These are phyloP conservation scores for Serendipita vermifera DNA, from an alignment of 768 basidiomycete species.

Conservation along the genomic window DNA sequence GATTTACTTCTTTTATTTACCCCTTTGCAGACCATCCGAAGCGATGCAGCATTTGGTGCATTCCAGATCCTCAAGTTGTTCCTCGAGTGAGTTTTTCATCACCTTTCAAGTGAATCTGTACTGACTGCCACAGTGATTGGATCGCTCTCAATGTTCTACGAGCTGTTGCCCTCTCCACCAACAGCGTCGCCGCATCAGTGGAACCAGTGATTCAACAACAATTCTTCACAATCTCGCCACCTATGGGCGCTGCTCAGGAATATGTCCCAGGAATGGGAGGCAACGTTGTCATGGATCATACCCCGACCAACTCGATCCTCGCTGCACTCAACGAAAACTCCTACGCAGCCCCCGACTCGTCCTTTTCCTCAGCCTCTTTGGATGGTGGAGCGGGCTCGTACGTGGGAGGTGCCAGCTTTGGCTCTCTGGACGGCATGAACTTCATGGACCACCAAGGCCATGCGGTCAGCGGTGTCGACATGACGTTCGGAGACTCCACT, in stretches of 20 bases:
- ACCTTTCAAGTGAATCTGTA: background rate
- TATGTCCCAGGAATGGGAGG: background rate
- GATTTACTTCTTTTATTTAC: background rate
- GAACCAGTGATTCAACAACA: constrained; percentile 87
- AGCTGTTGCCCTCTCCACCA: constrained; percentile 77
- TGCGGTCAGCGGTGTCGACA: background rate
- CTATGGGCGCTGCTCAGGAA: constrained; percentile 46
- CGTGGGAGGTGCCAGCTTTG: background rate
- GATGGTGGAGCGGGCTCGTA: background rate
- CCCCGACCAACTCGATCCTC: constrained; percentile 84
- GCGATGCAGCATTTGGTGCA: constrained; percentile 83
- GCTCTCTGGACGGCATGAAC: constrained; percentile 5
- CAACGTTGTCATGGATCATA: constrained; percentile 53
- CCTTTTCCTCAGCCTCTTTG: background rate
- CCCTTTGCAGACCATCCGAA: constrained; percentile 61
- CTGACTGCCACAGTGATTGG: constrained; percentile 51
- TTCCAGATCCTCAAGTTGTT: constrained; percentile 88
- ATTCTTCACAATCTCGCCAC: constrained; percentile 77
- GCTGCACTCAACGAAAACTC: constrained; percentile 71
- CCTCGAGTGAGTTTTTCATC: constrained; percentile 54
- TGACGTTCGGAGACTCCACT: background rate
- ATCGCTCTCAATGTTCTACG: constrained; percentile 80
- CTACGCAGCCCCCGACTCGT: constrained; percentile 19
- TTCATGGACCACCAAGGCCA: constrained; percentile 1
- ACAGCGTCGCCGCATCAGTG: constrained; percentile 82